Base-by-base conservation (phyloP, 2,329 filamentous ascomycete species). In the Aspergillus phoenicis region DNA sequence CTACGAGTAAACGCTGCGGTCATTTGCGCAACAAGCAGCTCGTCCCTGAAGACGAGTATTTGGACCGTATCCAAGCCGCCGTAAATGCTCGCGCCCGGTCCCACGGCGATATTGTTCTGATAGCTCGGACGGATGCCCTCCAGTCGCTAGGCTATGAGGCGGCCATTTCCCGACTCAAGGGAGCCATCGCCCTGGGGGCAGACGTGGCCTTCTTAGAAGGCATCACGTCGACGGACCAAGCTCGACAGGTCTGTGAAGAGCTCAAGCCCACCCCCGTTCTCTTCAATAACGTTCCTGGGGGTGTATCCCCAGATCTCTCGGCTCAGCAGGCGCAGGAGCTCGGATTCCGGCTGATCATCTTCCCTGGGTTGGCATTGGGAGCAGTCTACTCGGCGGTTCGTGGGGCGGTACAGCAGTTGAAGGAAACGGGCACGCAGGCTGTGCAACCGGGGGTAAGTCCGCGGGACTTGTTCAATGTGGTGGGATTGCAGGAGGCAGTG, bases 21-120 rank as follows among this genome's bases (percentile, higher is more conserved):
- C 87, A 90, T 69, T 77, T 90, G 0, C 73, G 75, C 0, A 85
- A 85, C 57, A 90, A 90, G 73, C 78, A 84, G 59, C 75, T 89
- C 11, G 87, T 89, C 8, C 69, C 75, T 1, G 62, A 71, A 0
- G 80, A 82, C 0, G 80, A 81, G 20, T 89, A 81, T 65, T 70
- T 80, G n/a, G 73, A 78, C n/a, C 80, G 87, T 0, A 85, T 89
- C 67, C 77, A 82, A 0, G 86, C 87, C 0, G 85, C 85, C 7
- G 83, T 85, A 1, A 77, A 85, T 2, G 72, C 79, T 22, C 74
- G 77, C 17, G 22, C 39, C 8, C 22, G 70, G 82, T 30, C 47
- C 30, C 77, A 78, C 10, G 80, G 80, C 15, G 86, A 89, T 63
- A 86, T 89, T 39, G 81, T 89, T 28, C 81, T 89, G 58, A 89